These are phyloP conservation scores for Meyerozyma guilliermondii DNA, from an alignment of 1,139 yeast species.

Conservation along the genomic window DNA sequence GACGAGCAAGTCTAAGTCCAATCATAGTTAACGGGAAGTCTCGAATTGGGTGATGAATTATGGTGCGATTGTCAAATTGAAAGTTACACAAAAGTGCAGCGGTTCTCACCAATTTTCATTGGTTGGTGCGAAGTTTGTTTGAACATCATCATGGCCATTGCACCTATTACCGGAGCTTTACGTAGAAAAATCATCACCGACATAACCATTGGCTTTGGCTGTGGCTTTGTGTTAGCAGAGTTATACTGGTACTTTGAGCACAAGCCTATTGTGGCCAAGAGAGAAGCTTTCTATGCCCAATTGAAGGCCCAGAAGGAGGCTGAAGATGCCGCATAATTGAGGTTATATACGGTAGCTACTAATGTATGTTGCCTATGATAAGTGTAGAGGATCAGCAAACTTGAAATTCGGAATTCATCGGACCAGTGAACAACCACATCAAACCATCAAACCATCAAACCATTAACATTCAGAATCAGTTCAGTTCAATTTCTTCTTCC, in stretches of 20 bases:
- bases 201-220: slow-evolving; percentile 58
- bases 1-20: slow-evolving; percentile 28
- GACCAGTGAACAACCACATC: too few species aligned
- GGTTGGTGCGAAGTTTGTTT: background rate
- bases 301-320: slow-evolving; percentile 69
- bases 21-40: slow-evolving; percentile 7
- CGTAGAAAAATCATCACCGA: slow-evolving; percentile 82
- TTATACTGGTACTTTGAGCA: slow-evolving; percentile 76
- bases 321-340: slow-evolving; percentile 41
- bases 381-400: too few species aligned
- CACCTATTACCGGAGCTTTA: slow-evolving; percentile 85
- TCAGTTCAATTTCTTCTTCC: too few species aligned
- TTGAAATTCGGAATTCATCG: too few species aligned
- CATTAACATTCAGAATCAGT: too few species aligned
- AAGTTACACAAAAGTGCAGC: background rate
- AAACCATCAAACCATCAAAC: too few species aligned
- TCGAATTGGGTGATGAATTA: background rate
- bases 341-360: background rate
- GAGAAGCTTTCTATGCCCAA: slow-evolving; percentile 83
- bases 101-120: slow-evolving; percentile 1
- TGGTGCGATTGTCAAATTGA: background rate
- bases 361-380: background rate
- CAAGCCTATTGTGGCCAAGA: slow-evolving; percentile 62
- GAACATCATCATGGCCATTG: slow-evolving; percentile 57
- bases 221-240: slow-evolving; percentile 44